Base-by-base conservation (phyloP, 768 basidiomycete genomes). In the Lactarius evosmus region DNA sequence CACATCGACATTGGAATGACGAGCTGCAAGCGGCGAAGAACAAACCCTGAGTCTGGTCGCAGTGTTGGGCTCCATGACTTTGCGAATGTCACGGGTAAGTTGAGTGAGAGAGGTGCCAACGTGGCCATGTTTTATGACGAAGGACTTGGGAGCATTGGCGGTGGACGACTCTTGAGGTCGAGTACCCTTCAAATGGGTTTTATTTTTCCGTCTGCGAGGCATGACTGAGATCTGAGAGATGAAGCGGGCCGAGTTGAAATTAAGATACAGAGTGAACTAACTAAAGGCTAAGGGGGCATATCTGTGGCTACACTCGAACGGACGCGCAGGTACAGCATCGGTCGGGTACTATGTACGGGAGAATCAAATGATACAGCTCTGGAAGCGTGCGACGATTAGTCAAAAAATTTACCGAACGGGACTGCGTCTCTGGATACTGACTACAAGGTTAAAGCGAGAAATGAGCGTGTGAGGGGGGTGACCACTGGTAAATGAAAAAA, bases 41-140 rank as follows among this genome's bases (percentile, higher is more conserved):
- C 78, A 67, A 66, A 96, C 95, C 77, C 79, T 87, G n/a, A 99
- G 82, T 56, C 97, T 83, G 66, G 87, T 88, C 22, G 96, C 97
- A 16, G 97, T 99, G 72, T 98, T 93, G 64, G 97, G 97, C 74
- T 99, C 97, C 92, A 99, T 93, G 65, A 97, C 92, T 75, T 92
- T 91, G 71, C 97, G 82, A 72, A 97, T 78, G 77, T 99, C 96
- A 61, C 91, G 84, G 22, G 98, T 95, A 40, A 99, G 88, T 72
- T 95, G 92, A 5, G 86, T 77, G 61, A 98, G 78, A 8, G 93
- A 93, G 55, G 83, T 80, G 22, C 97, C 96, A 33, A 98, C 95
- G 62, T 88, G 86, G 44, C 97, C 97, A 77, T 95, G 93, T 75
- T 95, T 96, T 73, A 99, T 91, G 63, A 99, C 91, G 72, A 99